Conservation (phyloP, 495 filamentous ascomycete species). For the Podospora conica region DNA sequence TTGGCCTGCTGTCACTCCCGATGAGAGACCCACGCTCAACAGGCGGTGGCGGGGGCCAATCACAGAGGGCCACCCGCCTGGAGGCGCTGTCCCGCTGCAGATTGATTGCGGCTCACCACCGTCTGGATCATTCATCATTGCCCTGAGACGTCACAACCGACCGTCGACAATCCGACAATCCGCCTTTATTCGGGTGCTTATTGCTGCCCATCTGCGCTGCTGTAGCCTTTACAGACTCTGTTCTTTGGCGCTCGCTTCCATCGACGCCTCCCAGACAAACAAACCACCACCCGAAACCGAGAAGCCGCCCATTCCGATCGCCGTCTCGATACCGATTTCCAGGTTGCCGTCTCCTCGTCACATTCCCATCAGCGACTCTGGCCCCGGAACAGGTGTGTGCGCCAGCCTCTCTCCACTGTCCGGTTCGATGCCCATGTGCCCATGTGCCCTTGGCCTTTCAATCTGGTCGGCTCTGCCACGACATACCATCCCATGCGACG, state of each 20-base stretch:
- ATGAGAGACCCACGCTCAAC: neutral
- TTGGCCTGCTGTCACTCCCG: neutral
- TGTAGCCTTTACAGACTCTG: neutral
- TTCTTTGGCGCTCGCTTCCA: neutral
- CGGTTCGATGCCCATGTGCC: neutral
- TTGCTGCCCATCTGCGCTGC: neutral
- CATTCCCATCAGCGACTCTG: neutral
- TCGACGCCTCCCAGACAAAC: neutral
- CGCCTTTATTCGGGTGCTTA: neutral
- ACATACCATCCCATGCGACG: neutral
- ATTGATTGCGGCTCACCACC: constrained; percentile 1
- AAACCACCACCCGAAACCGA: neutral
- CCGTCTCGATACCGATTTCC: neutral
- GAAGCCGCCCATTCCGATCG: neutral
- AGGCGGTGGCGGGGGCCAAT: neutral
- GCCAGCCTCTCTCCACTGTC: neutral
- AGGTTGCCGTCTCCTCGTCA: neutral
- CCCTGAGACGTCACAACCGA: constrained; percentile 8
- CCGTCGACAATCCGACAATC: neutral
- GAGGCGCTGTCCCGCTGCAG: constrained; percentile 6
- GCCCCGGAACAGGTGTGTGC: constrained; percentile 1
- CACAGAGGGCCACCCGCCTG: neutral
- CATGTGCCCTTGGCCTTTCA: neutral
- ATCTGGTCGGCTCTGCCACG: neutral
- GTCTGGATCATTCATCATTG: neutral